Evolutionary conservation across 139 green algal species (phyloP), one percentile per base, ranked within the genome.

Genomic region (Auxenochlorella pyrenoidosa): DNA sequence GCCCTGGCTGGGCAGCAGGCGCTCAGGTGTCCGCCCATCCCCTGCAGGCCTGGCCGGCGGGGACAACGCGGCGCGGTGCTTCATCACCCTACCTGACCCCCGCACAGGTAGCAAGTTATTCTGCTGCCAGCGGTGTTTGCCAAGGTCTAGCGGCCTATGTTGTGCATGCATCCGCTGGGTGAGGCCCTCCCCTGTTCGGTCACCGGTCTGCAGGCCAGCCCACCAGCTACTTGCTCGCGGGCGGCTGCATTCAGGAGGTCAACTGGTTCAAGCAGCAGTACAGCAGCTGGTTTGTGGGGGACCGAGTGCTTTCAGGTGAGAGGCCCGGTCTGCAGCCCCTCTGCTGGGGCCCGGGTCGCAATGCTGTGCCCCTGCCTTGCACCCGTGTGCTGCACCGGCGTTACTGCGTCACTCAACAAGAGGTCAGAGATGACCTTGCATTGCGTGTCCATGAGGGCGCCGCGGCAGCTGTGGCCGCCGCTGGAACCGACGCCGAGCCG

Each of bases 251-350:
- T 0, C 89, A 92, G 10, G 90, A 93, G 66, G 32, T 90, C 32
- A 91, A 93, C 68, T 83, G 71, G 75, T 86, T 77, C 44, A 83
- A 86, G 77, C 82, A 70, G 36, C 86, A 85, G 51, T 90, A 82
- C 70, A 80, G 68, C n/a, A 84, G 66, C 66, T 93, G 89, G 89
- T 89, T 93, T 68, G 47, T 93, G 22, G 59, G 82, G n/a, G 78
- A 93, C 71, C 78, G 40, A 6, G 82, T 93, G 41, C 15, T 90
- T 32, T 44, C 86, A 58, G 89, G 89, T 91, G 54, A 28, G 86
- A 51, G 13, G 40, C 1, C 41, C 73, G 38, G 15, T 28, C 51
- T 71, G 77, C 51, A 70, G 32, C 3, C 5, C 40, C 5, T 19
- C 34, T 77, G 40, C 54, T 63, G 54, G 10, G 16, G 54, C 22